Evolutionary conservation across 192 early-diverging fungal species (phyloP).

Genomic region (Thoreauomyces humboldtii): DNA sequence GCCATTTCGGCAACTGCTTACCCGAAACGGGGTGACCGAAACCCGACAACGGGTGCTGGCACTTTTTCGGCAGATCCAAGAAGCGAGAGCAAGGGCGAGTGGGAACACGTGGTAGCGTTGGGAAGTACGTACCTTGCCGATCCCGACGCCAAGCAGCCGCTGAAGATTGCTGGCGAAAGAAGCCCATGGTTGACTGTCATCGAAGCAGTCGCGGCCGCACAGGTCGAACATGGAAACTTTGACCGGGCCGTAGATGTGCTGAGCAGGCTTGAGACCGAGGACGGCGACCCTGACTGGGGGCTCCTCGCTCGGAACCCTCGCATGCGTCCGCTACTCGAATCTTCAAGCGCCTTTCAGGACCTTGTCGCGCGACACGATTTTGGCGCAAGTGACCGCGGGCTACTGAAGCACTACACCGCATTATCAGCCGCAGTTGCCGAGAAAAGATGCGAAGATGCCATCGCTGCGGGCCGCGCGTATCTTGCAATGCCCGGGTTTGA

Average conservation of each 20-base stretch:
- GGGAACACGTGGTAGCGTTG: background rate
- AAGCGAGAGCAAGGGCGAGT: background rate
- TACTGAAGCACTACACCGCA: too few relatives aligned
- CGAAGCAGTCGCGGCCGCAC: background rate
- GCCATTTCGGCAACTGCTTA: background rate
- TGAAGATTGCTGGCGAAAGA: background rate
- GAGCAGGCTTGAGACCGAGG: background rate
- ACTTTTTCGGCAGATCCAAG: background rate
- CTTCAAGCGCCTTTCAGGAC: too few relatives aligned
- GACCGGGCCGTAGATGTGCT: background rate
- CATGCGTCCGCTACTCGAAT: background rate
- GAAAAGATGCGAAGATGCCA: too few relatives aligned
- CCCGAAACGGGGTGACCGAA: background rate
- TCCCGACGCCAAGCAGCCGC: background rate
- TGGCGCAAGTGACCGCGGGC: too few relatives aligned
- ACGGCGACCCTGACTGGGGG: background rate
- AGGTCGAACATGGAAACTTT: background rate
- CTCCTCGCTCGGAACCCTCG: background rate
- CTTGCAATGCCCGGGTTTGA: too few relatives aligned
- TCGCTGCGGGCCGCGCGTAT: too few relatives aligned
- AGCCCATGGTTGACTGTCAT: background rate
- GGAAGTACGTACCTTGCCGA: background rate
- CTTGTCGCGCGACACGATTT: too few relatives aligned
- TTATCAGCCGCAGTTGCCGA: too few relatives aligned
- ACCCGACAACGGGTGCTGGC: background rate